Evolutionary conservation across 768 basidiomycete species (phyloP).

Genomic region (Collybiopsis luxurians): DNA sequence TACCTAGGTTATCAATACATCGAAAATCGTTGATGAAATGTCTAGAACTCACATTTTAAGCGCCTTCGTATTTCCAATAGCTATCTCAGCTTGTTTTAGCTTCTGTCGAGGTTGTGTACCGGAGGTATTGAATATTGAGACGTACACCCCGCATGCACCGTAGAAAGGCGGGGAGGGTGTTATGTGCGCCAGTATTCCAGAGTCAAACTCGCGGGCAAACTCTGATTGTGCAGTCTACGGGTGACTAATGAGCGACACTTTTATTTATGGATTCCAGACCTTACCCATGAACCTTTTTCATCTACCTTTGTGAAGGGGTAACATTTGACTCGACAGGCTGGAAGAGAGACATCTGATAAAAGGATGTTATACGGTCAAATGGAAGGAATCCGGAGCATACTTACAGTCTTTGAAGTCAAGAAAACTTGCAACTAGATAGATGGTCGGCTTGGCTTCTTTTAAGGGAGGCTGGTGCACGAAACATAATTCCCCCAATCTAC

Average conservation of each 20-base stretch:
- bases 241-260: not conserved
- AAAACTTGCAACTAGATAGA: slow-evolving; percentile 51
- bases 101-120: slow-evolving; percentile 33
- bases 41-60: slow-evolving; percentile 48
- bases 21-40: not conserved
- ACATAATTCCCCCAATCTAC: slow-evolving; percentile 38
- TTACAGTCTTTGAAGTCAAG: slow-evolving; percentile 65
- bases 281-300: slow-evolving; percentile 38
- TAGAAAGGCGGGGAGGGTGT: not conserved
- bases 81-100: slow-evolving; percentile 31
- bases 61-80: slow-evolving; percentile 43
- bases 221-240: not conserved
- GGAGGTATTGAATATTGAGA: slow-evolving; percentile 45
- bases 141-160: slow-evolving; percentile 33
- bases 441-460: slow-evolving; percentile 18
- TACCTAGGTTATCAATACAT: slow-evolving; percentile 21
- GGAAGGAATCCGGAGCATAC: slow-evolving; percentile 15
- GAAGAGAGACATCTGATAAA: slow-evolving; percentile 30
- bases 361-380: not conserved
- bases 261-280: not conserved
- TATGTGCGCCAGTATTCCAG: not conserved
- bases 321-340: slow-evolving; percentile 35
- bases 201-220: not conserved
- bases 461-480: slow-evolving; percentile 42
- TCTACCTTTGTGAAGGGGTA: slow-evolving; percentile 27